These are phyloP conservation scores for Ceratonia siliqua DNA, from an alignment of 306 rosid species.

Conservation along the genomic window DNA sequence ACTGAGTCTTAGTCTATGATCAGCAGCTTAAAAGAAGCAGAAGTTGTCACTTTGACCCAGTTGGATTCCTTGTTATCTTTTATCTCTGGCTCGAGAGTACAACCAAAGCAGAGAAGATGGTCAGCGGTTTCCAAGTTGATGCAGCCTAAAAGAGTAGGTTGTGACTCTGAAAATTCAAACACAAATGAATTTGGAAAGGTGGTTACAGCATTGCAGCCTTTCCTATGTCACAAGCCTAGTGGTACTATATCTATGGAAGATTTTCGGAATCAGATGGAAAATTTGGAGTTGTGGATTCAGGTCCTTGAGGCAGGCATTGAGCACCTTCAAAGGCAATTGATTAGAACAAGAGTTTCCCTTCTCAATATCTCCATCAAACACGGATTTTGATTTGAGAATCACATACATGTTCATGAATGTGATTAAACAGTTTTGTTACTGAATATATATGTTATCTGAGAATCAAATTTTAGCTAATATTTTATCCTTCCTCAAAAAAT, in stretches of 20 bases:
- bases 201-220: conserved; percentile 21
- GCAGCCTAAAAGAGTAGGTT: conserved; percentile 31
- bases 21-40: conserved; percentile 34
- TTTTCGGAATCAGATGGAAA: conserved; percentile 27
- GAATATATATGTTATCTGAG: conserved; percentile 1
- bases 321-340: conserved; percentile 24
- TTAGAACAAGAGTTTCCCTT: conserved; percentile 39
- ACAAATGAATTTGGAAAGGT: conserved; percentile 31
- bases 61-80: conserved; percentile 26
- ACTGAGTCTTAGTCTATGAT: conserved; percentile 15
- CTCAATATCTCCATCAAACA: conserved; percentile 27
- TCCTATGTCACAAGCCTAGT: conserved; percentile 15
- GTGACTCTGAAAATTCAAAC: conserved; percentile 21
- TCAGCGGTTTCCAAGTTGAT: conserved; percentile 27
- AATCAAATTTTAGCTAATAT: background rate
- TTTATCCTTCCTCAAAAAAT: background rate
- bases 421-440: conserved; percentile 4
- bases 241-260: background rate
- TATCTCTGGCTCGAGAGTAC: background rate
- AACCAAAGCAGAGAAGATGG: conserved; percentile 24
- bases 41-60: conserved; percentile 6
- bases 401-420: conserved; percentile 27
- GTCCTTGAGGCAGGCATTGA: conserved; percentile 29
- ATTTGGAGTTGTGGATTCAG: conserved; percentile 33
- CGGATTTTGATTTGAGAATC: conserved; percentile 4